These are phyloP conservation scores for Botrytis cinerea DNA, from an alignment of 2,329 filamentous ascomycete species.

Conservation along the genomic window DNA sequence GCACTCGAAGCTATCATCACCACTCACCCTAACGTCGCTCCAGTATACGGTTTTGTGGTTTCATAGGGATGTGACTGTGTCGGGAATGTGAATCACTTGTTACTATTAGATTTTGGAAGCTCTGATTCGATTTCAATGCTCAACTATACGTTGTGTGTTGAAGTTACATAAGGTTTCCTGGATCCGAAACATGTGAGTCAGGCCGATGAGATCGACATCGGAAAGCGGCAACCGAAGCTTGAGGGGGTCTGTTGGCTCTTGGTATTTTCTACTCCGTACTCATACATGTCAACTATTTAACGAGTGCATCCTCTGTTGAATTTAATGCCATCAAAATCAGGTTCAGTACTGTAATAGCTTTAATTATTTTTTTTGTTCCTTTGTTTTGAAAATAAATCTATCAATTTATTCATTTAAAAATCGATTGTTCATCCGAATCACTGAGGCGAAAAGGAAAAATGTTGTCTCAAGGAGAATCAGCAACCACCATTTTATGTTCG, in stretches of 20 bases:
- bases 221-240: background rate
- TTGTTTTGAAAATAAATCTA: background rate
- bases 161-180: background rate
- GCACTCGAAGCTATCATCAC: too few relatives aligned
- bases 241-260: background rate
- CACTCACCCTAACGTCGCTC: too few relatives aligned
- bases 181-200: conserved; percentile 7
- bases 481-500: conserved; percentile 37
- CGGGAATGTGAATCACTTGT: background rate
- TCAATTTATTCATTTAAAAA: background rate
- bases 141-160: background rate
- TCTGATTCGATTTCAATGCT: background rate
- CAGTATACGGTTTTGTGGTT: too few relatives aligned
- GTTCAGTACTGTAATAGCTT: background rate
- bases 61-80: background rate
- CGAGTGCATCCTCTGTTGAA: background rate
- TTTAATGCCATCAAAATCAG: background rate
- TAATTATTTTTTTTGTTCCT: background rate
- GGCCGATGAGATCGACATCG: background rate
- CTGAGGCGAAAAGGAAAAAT: background rate
- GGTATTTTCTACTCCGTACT: background rate
- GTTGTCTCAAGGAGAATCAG: conserved; percentile 31
- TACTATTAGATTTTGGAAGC: background rate
- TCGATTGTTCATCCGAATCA: background rate
- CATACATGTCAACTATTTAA: background rate